Base-by-base conservation (phyloP, 352 stramenopile genomes). In the Globisporangium middletonii region DNA sequence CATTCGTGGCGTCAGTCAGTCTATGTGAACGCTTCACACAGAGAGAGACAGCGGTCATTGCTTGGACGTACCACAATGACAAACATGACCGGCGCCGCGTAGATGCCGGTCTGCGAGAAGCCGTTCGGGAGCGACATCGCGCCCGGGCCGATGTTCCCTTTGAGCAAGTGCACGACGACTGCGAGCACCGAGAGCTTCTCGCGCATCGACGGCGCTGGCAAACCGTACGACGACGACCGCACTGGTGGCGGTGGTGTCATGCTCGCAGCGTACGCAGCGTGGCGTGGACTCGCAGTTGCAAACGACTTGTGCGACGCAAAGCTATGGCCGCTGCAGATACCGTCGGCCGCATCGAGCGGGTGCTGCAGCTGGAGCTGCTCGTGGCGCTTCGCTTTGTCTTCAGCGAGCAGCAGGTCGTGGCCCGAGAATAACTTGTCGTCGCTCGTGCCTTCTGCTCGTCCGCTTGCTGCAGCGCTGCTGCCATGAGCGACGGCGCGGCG, bases 41-140 rank as follows among this genome's bases (percentile, higher is more conserved):
- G 6, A 50, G n/a, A 13, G 15, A 19, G 28, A n/a, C 28, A 42
- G 44, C 12, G 28, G 9, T 12, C 42, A 30, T 62, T 16, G 12
- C 18, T 9, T 59, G 19, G 11, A 60, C 61, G 18, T 56, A 87
- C 79, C 55, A 90, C 73, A 3, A 82, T 3, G 0, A 88, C 67
- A 53, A 90, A 92, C 41, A 88, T 66, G 50, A 77, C 44, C 0
- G 79, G 79, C 4, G 76, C 80, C 0, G 72, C 77, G 55, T 81
- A 77, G 51, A 89, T 70, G 15, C 80, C 83, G 9, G 79, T 77
- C 66, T 87, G 84, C 55, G 83, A 89, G 63, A 90, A 92, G 6
- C 79, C 79, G 33, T 72, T 86, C 38, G 83, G 83, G 27, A 92
- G 69, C 45, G 83, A 90, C 77, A 92, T 89, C 51, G 83, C 80